Evolutionary conservation across 345 rosid genomes (phyloP), one percentile per base, ranked within the genome.

Genomic region (Triadica sebifera): DNA sequence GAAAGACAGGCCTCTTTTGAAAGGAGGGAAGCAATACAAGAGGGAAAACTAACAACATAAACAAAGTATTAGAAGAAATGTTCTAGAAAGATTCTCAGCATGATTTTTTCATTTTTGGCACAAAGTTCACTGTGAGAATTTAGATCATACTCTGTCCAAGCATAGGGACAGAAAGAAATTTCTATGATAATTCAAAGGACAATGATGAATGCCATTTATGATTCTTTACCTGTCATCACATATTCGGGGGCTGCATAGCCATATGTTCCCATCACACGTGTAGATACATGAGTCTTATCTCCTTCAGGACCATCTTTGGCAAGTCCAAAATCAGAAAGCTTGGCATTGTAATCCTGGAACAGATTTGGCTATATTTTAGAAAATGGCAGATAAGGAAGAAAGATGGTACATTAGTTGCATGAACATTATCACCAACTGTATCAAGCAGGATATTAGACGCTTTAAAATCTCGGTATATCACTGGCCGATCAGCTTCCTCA

Each of bases 381-480:
- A 12, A 45, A 43, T n/a, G 25, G 57, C 22, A 53, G 34, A 1
- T 58, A 51, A 29, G 19, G 34, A 37, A 51, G 50, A 56, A 64
- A 67, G 22, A n/a, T 46, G 1, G 15, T 17, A 29, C n/a, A 63
- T 46, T 12, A 29, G 2, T 22, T 37, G 52, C 45, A 62, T 46
- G 50, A 67, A 50, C 11, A 57, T 11, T 29, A 38, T 55, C 76
- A 77, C 84, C 2, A n/a, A 86, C 88, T 67, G 57, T 77, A 75
- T 86, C 88, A 52, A 86, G 72, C 13, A 85, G 75, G 79, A 85
- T 77, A 68, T 83, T 82, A 45, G 88, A 83, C 43, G 86, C 79
- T 61, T 85, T 85, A 55, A 85, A 85, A 75, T 85, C 87, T 24
- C 83, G 77, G 74, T 81, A 83, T 63, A 85, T 85, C 69, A 85